phyloP scores from a whole-genome alignment of 257 asterid genomes.

The Penstemon newberryi region DNA sequence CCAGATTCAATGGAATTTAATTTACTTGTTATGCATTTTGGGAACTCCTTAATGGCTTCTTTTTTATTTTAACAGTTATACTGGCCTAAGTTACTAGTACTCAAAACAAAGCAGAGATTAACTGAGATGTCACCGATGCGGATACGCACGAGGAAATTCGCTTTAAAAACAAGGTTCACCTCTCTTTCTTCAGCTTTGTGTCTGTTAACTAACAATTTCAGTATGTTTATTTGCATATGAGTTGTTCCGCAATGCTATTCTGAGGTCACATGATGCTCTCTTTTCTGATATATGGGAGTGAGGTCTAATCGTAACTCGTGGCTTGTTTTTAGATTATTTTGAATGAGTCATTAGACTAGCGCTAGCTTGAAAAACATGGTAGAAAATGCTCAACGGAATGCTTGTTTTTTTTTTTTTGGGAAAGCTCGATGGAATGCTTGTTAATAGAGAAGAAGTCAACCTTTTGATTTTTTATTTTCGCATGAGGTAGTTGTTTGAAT shows the following conservation, averaged over 20 bases:
- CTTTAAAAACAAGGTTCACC: slow-evolving; percentile 80
- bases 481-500: background rate
- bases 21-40: background rate
- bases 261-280: too few relatives aligned
- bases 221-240: background rate
- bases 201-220: background rate
- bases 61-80: slow-evolving; percentile 47
- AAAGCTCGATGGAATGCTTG: too few relatives aligned
- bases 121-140: slow-evolving; percentile 99
- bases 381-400: background rate
- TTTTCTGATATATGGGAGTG: too few relatives aligned
- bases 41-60: slow-evolving; percentile 1
- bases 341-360: background rate
- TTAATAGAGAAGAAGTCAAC: too few relatives aligned
- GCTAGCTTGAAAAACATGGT: background rate
- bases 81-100: slow-evolving; percentile 92
- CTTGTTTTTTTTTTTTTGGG: background rate
- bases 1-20: background rate
- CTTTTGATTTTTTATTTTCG: too few relatives aligned
- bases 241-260: background rate
- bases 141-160: slow-evolving; percentile 92
- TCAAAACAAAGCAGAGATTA: slow-evolving; percentile 86
- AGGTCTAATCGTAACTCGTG: too few relatives aligned
- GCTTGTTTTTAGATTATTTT: background rate
- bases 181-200: slow-evolving; percentile 7